A percentile compares a stretch with the other conserved stretches of the same genome.
Evolutionary conservation across 148 eudicot genomes (phyloP).

Genomic region (Pouteria glomerata): DNA sequence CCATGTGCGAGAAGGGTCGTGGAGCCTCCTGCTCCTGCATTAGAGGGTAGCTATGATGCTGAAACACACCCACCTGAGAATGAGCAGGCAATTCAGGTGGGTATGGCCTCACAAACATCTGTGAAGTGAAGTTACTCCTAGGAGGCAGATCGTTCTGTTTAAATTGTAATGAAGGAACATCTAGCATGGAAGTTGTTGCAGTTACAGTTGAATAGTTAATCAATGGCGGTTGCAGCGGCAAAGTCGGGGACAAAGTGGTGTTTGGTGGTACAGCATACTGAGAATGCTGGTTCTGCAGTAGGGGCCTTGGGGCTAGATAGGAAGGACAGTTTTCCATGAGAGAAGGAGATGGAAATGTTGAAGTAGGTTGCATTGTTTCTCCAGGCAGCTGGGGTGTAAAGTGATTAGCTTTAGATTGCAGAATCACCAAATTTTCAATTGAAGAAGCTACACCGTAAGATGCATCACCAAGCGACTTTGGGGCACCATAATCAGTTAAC

Average conservation of each 20-base stretch:
- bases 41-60: conserved; percentile 27
- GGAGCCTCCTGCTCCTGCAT: conserved; percentile 22
- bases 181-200: conserved; percentile 18
- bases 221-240: conserved; percentile 37
- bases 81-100: conserved; percentile 26
- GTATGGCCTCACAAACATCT: conserved; percentile 32
- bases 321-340: conserved; percentile 24
- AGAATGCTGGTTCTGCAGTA: conserved; percentile 38
- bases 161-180: conserved; percentile 31
- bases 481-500: conserved; percentile 9
- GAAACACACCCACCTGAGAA: conserved; percentile 40
- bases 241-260: conserved; percentile 49
- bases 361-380: conserved; percentile 22
- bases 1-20: conserved; percentile 16
- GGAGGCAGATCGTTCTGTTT: conserved; percentile 48
- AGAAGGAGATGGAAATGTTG: conserved; percentile 23
- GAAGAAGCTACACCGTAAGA: conserved; percentile 21
- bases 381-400: conserved; percentile 2
- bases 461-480: conserved; percentile 7
- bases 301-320: conserved; percentile 24
- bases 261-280: conserved; percentile 37
- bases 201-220: conserved; percentile 19
- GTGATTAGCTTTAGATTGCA: conserved; percentile 26
- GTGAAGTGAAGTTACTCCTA: conserved; percentile 34
- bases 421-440: conserved; percentile 14